Evolutionary conservation across 768 basidiomycete genomes (phyloP), one percentile per base, ranked within the genome.

Genomic region (Calvatia gigantea): DNA sequence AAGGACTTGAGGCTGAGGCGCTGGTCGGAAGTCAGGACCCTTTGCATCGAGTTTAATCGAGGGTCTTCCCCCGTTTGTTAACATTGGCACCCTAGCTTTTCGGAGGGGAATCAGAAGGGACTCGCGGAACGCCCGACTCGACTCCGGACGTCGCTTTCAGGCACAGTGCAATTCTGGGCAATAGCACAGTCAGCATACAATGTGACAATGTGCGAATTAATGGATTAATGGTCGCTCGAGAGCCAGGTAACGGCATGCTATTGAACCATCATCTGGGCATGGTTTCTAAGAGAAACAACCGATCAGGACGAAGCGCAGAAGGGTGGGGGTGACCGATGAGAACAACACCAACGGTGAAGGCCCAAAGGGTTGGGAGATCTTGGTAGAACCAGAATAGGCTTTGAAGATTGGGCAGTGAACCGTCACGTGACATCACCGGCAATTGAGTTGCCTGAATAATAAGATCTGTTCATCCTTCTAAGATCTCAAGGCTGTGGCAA

Each of bases 401-500:
- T 23, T 21, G 15, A 28, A 12, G 35, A 28, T 29, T 41, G 17
- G 23, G 37, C 14, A 28, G 1, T 4, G 46, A 17, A 15, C 6
- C 17, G 33, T 6, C 50, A 51, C 50, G 50, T 51, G 50, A 51
- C 50, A 39, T 6, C 0, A 42, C 46, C 15, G 15, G n/a, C 6
- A 32, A 25, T n/a, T 31, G 15, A 33, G n/a, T 4, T 17, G 46
- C 46, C 46, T 15, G 15, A 11, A 23, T n/a, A n/a, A n/a, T n/a
- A n/a, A n/a, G n/a, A 48, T 32, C 29, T 31, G 19, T 48, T 19
- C 11, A 5, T n/a, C n/a, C n/a, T n/a, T 48, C 17, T 27, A 6
- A 6, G n/a, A 50, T 29, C 31, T 45, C 12, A 29, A 35, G 52
- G 52, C 52, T 54, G 52, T 54, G 51, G 31, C 31, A 19, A 35